Evolutionary conservation across 2,329 filamentous ascomycete genomes (phyloP), one percentile per base, ranked within the genome.

Genomic region (Talaromyces sp.): DNA sequence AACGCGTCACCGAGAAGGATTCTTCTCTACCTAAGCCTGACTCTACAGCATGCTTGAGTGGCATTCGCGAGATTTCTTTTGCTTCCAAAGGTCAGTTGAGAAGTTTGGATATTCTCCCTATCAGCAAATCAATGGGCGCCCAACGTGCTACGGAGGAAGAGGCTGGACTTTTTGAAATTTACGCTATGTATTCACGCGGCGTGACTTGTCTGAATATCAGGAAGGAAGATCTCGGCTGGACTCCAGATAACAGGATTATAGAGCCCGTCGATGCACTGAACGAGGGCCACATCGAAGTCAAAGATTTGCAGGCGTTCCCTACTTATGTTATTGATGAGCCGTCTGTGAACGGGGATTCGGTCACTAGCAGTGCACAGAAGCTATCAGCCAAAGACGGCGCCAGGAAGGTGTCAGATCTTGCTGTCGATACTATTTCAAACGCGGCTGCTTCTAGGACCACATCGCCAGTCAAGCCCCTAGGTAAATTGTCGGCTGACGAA

Each of bases 161-260:
- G 63, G 84, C 84, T 15, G 85, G 87, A 0, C 77, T 97, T 13
- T 97, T 99, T 68, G 94, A 99, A 77, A 81, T 99, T 9, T 99
- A 99, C 71, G 89, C 91, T 33, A 96, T 97, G 88, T 93, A 99
- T 73, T 97, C 94, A 10, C 95, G 91, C 76, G 94, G 94, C 61
- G 91, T 97, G n/a, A 92, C 92, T 17, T 93, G 89, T 66, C 73
- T 97, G 55, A 86, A 86, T 63, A 85, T 99, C 71, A 93, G 89
- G 72, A 90, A 93, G 70, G 84, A 87, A 53, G 93, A 97, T 73
- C 80, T 99, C 51, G 94, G 95, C 31, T 97, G 92, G 92, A 88
- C 87, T 65, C 84, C 85, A 65, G 90, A 97, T 62, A 93, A 91
- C 75, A 96, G 95, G 78, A 89, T 96, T 55, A 79, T 96, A 39